Evolutionary conservation across 1,284 basidiomycete genomes (phyloP).

Genomic region (Pseudozyma tsukubaensis): DNA sequence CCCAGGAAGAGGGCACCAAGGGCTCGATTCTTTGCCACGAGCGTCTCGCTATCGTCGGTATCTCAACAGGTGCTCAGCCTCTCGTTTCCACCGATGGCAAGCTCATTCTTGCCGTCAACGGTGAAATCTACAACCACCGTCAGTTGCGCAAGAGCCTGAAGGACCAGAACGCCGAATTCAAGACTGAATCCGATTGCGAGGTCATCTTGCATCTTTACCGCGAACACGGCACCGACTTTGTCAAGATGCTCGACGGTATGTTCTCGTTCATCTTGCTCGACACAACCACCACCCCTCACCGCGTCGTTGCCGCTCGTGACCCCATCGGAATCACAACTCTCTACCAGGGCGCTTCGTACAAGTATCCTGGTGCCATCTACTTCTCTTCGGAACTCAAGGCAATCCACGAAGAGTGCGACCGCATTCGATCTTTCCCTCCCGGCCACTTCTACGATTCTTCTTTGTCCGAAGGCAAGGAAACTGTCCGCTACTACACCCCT

Average conservation of each 20-base stretch:
- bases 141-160: constrained; percentile 79
- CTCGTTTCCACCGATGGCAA: constrained; percentile 88
- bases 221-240: constrained; percentile 69
- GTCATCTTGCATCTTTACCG: constrained; percentile 79
- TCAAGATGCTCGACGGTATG: constrained; percentile 87
- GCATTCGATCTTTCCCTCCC: constrained; percentile 94
- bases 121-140: constrained; percentile 98
- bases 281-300: constrained; percentile 86
- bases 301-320: constrained; percentile 94
- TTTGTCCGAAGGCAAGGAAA: constrained; percentile 65
- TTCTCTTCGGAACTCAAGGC: constrained; percentile 98
- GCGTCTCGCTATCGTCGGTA: constrained; percentile 91
- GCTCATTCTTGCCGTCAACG: constrained; percentile 91
- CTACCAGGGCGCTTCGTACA: constrained; percentile 93
- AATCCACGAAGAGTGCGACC: constrained; percentile 90
- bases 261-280: constrained; percentile 98
- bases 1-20: constrained; percentile 52
- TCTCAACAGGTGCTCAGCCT: constrained; percentile 97
- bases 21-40: constrained; percentile 70
- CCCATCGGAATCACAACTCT: constrained; percentile 98
- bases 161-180: constrained; percentile 79
- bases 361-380: constrained; percentile 84
- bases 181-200: constrained; percentile 98
- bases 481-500: constrained; percentile 68
- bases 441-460: constrained; percentile 78